Base-by-base conservation (phyloP, 176 grass and related monocot species). In the Aegilops tauschii region DNA sequence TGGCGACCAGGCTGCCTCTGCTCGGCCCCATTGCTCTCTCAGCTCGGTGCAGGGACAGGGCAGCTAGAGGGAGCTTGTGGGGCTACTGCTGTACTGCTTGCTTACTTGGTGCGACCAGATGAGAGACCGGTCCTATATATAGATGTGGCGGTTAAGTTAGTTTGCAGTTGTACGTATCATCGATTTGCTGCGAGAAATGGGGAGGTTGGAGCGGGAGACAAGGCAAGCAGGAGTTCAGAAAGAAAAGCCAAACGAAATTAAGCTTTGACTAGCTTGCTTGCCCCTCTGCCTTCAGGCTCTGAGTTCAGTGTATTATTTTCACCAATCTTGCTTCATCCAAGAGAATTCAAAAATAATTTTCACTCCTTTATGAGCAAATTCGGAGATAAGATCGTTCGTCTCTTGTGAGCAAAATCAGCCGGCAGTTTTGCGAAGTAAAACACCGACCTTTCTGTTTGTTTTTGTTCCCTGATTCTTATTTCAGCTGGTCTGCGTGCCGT, bases 141-240 rank as follows among this genome's bases (percentile, higher is more conserved):
- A 54, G 47, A 12, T 12, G 63, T 45, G 61, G 36, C 50, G 56
- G 81, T 89, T 87, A 74, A 31, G 87, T 85, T 77, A 52, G 90
- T 80, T 80, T 73, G 88, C 20, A 27, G 9, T 16, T 1, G 58
- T 56, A 72, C 37, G 14, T 76, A 52, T 62, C 49, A 90, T 83
- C 75, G 65, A 77, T 77, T 64, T 61, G 63, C 85, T 82, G 88
- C 83, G 69, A 77, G 84, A 89, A 83, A 73, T 4, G 59, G 25
- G 80, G 68, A 66, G 9, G 47, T 47, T 71, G 64, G 81, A 65
- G 63, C 50, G 1, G 50, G 50, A 2, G 59, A 42, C 79, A 76
- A 8, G 28, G 64, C 35, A 69, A 49, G 74, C 75, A 76, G 66
- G 69, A 80, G 76, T 80, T 80, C 0, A 32, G 68, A 25, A 16